Evolutionary conservation across 768 basidiomycete genomes (phyloP).

Genomic region (Mycena amicta): DNA sequence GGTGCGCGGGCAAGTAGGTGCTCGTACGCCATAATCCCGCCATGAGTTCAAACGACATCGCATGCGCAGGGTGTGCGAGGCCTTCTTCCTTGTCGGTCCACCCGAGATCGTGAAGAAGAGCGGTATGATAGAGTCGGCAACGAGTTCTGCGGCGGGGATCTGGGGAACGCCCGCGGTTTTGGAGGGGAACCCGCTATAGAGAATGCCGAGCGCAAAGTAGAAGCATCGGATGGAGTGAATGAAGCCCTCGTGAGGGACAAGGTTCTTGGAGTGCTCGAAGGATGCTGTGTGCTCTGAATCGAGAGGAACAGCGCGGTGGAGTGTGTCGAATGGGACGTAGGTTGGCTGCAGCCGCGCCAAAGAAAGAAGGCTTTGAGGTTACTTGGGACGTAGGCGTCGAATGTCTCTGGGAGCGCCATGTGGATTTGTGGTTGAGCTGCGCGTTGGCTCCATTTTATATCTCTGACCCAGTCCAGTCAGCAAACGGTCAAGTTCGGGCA

Average conservation of each 20-base stretch:
- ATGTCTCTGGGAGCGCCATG: constrained; percentile 17
- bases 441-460: neutral
- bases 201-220: constrained; percentile 21
- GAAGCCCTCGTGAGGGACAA: constrained; percentile 14
- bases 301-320: constrained; percentile 6
- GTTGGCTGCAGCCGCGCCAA: constrained; percentile 11
- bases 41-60: constrained; percentile 14
- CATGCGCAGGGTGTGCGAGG: constrained; percentile 7
- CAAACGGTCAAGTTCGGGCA: neutral
- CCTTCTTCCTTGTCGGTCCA: constrained; percentile 5
- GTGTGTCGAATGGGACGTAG: constrained; percentile 15
- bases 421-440: neutral
- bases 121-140: constrained; percentile 12
- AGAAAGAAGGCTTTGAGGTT: constrained; percentile 14
- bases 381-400: constrained; percentile 20
- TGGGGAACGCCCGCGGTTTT: constrained; percentile 20
- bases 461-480: neutral
- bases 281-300: constrained; percentile 15
- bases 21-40: constrained; percentile 15
- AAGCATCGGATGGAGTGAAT: constrained; percentile 21
- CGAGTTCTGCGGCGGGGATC: constrained; percentile 16
- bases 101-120: constrained; percentile 10
- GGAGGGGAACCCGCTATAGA: constrained; percentile 22
- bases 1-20: constrained; percentile 5
- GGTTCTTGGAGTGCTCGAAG: constrained; percentile 15